Evolutionary conservation across 2,329 filamentous ascomycete species (phyloP).

Genomic region (Ascosphaera acerosa): DNA sequence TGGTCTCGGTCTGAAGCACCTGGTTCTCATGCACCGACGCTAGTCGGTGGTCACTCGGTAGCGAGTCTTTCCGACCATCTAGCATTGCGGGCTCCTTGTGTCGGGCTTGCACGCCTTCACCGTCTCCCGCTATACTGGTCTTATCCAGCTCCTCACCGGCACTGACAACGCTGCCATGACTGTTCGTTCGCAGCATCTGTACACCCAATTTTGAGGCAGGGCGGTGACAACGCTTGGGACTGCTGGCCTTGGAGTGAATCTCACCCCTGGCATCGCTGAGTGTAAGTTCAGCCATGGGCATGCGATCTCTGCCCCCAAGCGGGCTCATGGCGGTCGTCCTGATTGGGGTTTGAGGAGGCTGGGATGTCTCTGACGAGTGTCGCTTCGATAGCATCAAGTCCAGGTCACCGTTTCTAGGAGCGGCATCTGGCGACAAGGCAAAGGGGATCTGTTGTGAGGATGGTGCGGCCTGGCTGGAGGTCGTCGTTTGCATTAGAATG

Average conservation of each 20-base stretch:
- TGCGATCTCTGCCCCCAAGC: slow-evolving; percentile 56
- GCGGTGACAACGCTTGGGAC: slow-evolving; percentile 21
- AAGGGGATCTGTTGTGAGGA: slow-evolving; percentile 30
- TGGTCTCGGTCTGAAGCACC: not conserved
- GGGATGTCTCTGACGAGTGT: slow-evolving; percentile 46
- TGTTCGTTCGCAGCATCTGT: slow-evolving; percentile 96
- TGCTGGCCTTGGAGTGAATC: slow-evolving; percentile 17
- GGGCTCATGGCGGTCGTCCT: slow-evolving; percentile 26
- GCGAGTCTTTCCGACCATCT: not conserved
- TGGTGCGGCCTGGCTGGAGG: slow-evolving; percentile 5
- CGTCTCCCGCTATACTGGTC: slow-evolving; percentile 13
- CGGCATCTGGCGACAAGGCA: slow-evolving; percentile 38
- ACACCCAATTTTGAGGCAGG: slow-evolving; percentile 76
- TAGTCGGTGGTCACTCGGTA: not conserved
- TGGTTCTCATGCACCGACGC: slow-evolving; percentile 1
- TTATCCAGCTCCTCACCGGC: slow-evolving; percentile 16
- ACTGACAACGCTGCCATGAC: slow-evolving; percentile 50
- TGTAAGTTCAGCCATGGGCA: slow-evolving; percentile 88
- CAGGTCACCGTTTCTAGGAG: slow-evolving; percentile 27
- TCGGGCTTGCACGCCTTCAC: slow-evolving; percentile 8
- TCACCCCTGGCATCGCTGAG: slow-evolving; percentile 33
- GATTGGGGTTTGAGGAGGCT: slow-evolving; percentile 51
- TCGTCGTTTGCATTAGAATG: slow-evolving; percentile 4
- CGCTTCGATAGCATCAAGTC: slow-evolving; percentile 33
- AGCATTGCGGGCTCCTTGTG: slow-evolving; percentile 1